Evolutionary conservation across 2,329 filamentous ascomycete genomes (phyloP).

Genomic region (Diplodia corticola): DNA sequence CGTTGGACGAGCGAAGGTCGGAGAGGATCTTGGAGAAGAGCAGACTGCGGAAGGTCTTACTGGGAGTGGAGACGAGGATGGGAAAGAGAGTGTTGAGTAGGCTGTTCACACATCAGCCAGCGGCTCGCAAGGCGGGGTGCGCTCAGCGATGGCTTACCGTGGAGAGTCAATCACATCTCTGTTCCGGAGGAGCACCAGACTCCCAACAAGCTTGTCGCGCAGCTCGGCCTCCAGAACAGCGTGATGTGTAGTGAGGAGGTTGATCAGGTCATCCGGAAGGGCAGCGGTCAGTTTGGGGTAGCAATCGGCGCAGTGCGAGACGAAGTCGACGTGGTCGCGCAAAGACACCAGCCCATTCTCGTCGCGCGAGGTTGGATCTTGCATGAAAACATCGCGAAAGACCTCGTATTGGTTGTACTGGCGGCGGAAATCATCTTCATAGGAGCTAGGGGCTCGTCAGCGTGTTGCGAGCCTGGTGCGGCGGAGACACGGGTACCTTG

Average conservation of each 20-base stretch:
- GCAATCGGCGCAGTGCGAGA: slow-evolving; percentile 90
- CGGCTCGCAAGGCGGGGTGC: not conserved
- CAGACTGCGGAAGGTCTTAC: slow-evolving; percentile 81
- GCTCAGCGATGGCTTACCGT: slow-evolving; percentile 43
- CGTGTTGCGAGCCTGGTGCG: not conserved
- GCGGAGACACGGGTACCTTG: slow-evolving; percentile 56
- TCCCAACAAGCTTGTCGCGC: slow-evolving; percentile 91
- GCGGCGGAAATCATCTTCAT: slow-evolving; percentile 82
- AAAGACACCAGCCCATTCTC: slow-evolving; percentile 79
- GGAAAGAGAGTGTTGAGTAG: slow-evolving; percentile 92
- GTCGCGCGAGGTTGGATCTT: slow-evolving; percentile 75
- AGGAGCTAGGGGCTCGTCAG: slow-evolving; percentile 59
- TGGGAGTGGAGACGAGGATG: slow-evolving; percentile 85
- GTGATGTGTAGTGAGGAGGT: slow-evolving; percentile 80
- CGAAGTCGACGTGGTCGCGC: slow-evolving; percentile 87
- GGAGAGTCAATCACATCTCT: slow-evolving; percentile 91
- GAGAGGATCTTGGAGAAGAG: slow-evolving; percentile 90
- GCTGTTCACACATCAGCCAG: slow-evolving; percentile 28
- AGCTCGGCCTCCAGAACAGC: slow-evolving; percentile 78
- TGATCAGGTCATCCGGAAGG: slow-evolving; percentile 79
- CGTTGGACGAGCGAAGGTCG: slow-evolving; percentile 84
- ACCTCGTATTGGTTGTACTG: slow-evolving; percentile 92
- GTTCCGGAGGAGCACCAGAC: slow-evolving; percentile 79
- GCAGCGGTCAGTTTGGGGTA: slow-evolving; percentile 77
- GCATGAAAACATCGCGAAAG: slow-evolving; percentile 86